Evolutionary conservation across 2,329 filamentous ascomycete species (phyloP).

Genomic region (Aureobasidium sp.): DNA sequence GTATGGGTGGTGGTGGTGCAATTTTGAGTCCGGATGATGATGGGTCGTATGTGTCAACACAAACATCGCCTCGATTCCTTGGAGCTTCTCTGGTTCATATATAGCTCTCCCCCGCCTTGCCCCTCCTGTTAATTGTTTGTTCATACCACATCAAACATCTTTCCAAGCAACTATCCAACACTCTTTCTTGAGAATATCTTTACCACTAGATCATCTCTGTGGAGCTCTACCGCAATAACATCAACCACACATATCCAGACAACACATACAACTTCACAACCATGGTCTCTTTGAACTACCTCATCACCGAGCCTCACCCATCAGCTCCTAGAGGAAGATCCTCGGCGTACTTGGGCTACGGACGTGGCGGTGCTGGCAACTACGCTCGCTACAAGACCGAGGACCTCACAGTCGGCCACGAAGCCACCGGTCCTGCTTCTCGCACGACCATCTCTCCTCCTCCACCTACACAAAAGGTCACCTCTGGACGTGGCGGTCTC

Average conservation of each 20-base stretch:
- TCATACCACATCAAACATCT: slow-evolving; percentile 10
- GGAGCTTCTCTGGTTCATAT: neutral
- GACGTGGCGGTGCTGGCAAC: slow-evolving; percentile 55
- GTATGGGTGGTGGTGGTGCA: neutral
- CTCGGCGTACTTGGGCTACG: slow-evolving; percentile 43
- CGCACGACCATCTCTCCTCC: slow-evolving; percentile 42
- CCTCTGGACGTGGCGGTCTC: slow-evolving; percentile 51
- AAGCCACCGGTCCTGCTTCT: slow-evolving; percentile 42
- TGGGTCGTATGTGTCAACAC: slow-evolving; percentile 15
- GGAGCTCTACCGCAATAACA: slow-evolving; percentile 16
- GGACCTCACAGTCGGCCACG: slow-evolving; percentile 44
- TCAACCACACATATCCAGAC: slow-evolving; percentile 15
- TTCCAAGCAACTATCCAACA: neutral
- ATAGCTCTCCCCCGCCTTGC: slow-evolving; percentile 3
- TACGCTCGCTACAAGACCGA: slow-evolving; percentile 48
- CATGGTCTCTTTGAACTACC: slow-evolving; percentile 37
- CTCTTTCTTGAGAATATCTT: neutral
- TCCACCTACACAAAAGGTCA: slow-evolving; percentile 46
- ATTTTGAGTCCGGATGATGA: slow-evolving; percentile 1
- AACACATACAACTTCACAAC: slow-evolving; percentile 11
- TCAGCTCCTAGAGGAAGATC: slow-evolving; percentile 40
- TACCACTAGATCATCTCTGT: neutral
- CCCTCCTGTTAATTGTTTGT: neutral
- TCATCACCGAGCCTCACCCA: slow-evolving; percentile 56
- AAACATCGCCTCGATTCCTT: too few relatives aligned